Base-by-base conservation (phyloP, 345 rosid genomes). In the Rhodamnia rubescens region DNA sequence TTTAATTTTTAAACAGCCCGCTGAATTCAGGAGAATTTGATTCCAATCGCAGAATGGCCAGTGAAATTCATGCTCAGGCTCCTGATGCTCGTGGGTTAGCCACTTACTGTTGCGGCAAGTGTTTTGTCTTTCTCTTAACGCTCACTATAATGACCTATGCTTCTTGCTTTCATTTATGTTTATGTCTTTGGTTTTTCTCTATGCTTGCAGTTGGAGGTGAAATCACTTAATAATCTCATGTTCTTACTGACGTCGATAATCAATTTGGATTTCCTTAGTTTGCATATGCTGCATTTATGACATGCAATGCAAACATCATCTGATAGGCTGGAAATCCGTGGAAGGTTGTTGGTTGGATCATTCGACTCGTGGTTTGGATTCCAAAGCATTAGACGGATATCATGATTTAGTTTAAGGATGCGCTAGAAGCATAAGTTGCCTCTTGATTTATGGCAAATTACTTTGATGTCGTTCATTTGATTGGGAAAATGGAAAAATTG, bases 1-100 rank as follows among this genome's bases (percentile, higher is more conserved):
- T 42, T 42, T 42, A 42, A 42, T 42, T 42, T 42, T 42, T 42
- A 42, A 4, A 87, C 95, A 95, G 99, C 47, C 98, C 99, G 53
- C 90, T 96, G 87, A 95, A 95, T 90, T 90, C 93, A 92, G 97
- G 94, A 87, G 98, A 96, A 84, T 96, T 93, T 83, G 90, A 92
- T 69, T 92, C 92, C 80, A 88, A 95, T 75, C 93, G 98, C 88
- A 92, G 85, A 84, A 91, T 95, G 95, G 99, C 99, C 26, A 90
- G 94, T 89, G 95, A 94, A 89, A 91, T 96, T 90, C 95, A 93
- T 86, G 91, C 95, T 42, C 93, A 94, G 85, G 98, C 98, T 61
- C 96, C 97, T 3, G 99, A 96, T 90, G 98, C 99, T 64, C 98
- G 99, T 87, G 92, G 47, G 47, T 44, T 44, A 88, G 95, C 98